Evolutionary conservation across 2,329 filamentous ascomycete species (phyloP).

Genomic region (Aspergillus latus): DNA sequence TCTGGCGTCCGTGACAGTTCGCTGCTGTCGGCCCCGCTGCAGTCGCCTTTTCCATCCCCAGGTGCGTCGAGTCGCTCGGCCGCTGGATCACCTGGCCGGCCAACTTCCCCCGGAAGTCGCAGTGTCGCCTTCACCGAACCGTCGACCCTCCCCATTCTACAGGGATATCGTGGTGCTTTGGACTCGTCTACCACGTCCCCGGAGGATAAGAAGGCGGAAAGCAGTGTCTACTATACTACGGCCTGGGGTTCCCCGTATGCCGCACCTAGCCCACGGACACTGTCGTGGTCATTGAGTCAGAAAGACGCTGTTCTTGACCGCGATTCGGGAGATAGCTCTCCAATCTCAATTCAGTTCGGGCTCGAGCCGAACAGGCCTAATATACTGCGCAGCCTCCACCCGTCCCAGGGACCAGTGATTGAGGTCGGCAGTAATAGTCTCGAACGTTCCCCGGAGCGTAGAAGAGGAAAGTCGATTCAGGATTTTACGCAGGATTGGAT

Average conservation of each 20-base stretch:
- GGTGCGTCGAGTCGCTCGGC: slow-evolving; percentile 39
- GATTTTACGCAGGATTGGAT: slow-evolving; percentile 84
- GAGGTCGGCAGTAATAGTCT: slow-evolving; percentile 26
- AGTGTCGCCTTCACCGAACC: slow-evolving; percentile 31
- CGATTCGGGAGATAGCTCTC: slow-evolving; percentile 37
- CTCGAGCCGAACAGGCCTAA: slow-evolving; percentile 25
- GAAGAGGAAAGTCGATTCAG: slow-evolving; percentile 39
- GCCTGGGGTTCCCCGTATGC: slow-evolving; percentile 93
- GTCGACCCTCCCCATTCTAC: slow-evolving; percentile 31
- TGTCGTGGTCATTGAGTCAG: slow-evolving; percentile 41
- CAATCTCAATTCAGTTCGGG: slow-evolving; percentile 29
- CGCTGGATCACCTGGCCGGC: slow-evolving; percentile 34
- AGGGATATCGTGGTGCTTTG: slow-evolving; percentile 32
- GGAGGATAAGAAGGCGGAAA: slow-evolving; percentile 46
- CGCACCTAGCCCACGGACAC: slow-evolving; percentile 52
- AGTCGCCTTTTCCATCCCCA: slow-evolving; percentile 37
- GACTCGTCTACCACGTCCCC: slow-evolving; percentile 43
- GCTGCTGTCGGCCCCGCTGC: slow-evolving; percentile 31
- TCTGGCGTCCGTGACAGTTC: slow-evolving; percentile 32
- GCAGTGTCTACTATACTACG: slow-evolving; percentile 64
- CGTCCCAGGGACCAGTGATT: slow-evolving; percentile 23
- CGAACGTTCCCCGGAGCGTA: slow-evolving; percentile 25
- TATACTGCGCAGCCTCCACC: slow-evolving; percentile 19
- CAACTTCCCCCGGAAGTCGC: slow-evolving; percentile 26
- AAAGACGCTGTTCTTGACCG: slow-evolving; percentile 46